Percentiles rank a stretch among this genome's conserved stretches.
Conservation (phyloP, 805 yeast species). For the Wickerhamiella sorbophila region DNA sequence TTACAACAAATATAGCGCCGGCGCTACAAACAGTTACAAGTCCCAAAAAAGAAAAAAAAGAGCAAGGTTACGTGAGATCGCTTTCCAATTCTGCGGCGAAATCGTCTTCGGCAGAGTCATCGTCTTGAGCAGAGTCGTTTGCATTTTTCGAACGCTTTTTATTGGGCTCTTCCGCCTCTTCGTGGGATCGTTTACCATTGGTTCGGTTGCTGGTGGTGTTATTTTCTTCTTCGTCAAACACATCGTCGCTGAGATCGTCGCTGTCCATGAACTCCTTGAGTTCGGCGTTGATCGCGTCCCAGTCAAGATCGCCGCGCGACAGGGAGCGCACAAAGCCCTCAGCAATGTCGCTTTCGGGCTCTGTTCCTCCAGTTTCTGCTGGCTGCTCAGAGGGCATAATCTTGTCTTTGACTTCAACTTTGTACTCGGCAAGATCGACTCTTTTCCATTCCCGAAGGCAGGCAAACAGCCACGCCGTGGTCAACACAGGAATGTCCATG, state of each 20-base stretch:
- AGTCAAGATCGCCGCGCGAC: slow-evolving; percentile 29
- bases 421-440: slow-evolving; percentile 46
- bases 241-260: slow-evolving; percentile 22
- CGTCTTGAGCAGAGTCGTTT: slow-evolving; percentile 9
- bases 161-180: neutral
- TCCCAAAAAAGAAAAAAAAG: too few species aligned
- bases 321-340: slow-evolving; percentile 24
- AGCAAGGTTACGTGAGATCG: slow-evolving; percentile 14
- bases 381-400: slow-evolving; percentile 29
- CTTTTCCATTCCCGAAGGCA: slow-evolving; percentile 69
- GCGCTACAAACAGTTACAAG: too few species aligned
- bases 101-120: slow-evolving; percentile 16
- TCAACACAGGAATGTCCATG: slow-evolving; percentile 58
- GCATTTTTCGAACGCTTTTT: neutral
- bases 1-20: neutral
- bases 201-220: slow-evolving; percentile 2
- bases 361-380: slow-evolving; percentile 30
- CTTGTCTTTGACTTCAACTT: slow-evolving; percentile 37
- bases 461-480: slow-evolving; percentile 84
- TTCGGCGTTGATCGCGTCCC: slow-evolving; percentile 39
- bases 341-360: slow-evolving; percentile 33
- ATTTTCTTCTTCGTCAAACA: slow-evolving; percentile 8
- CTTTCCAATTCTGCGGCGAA: slow-evolving; percentile 21
- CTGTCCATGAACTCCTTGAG: slow-evolving; percentile 36
- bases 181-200: neutral